phyloP scores from a whole-genome alignment of 352 stramenopile species.

The Thalassiosira livingstoniorum region DNA sequence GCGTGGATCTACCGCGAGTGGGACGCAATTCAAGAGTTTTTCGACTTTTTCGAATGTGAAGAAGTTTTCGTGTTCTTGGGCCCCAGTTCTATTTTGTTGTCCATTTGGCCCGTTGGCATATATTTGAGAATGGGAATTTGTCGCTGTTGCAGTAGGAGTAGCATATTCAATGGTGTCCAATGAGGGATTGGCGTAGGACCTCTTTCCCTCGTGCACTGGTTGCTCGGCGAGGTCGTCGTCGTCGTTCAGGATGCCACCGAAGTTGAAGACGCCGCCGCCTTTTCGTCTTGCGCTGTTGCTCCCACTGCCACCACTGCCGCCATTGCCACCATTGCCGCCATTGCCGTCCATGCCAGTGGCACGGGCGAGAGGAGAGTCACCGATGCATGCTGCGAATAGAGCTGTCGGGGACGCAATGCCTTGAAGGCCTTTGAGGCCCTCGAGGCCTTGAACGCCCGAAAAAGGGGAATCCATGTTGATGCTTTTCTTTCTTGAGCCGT shows the following conservation, averaged over 20 bases:
- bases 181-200: neutral
- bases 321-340: neutral
- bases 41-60: conserved; percentile 41
- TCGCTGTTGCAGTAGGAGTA: neutral
- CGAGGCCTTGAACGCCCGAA: conserved; percentile 9
- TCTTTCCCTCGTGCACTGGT: neutral
- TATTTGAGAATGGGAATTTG: neutral
- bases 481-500: neutral
- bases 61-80: neutral
- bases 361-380: no score
- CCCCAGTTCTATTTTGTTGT: no score
- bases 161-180: neutral
- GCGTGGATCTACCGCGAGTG: conserved; percentile 22
- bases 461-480: neutral
- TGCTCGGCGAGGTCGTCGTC: neutral
- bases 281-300: neutral
- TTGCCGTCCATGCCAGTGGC: neutral
- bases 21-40: conserved; percentile 29
- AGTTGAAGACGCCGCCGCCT: neutral
- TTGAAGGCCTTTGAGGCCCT: neutral
- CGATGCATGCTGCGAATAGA: no score
- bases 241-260: neutral
- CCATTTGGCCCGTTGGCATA: neutral
- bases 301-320: neutral
- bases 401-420: neutral